Evolutionary conservation across 1,284 basidiomycete species (phyloP).

Genomic region (Cerrena zonata): DNA sequence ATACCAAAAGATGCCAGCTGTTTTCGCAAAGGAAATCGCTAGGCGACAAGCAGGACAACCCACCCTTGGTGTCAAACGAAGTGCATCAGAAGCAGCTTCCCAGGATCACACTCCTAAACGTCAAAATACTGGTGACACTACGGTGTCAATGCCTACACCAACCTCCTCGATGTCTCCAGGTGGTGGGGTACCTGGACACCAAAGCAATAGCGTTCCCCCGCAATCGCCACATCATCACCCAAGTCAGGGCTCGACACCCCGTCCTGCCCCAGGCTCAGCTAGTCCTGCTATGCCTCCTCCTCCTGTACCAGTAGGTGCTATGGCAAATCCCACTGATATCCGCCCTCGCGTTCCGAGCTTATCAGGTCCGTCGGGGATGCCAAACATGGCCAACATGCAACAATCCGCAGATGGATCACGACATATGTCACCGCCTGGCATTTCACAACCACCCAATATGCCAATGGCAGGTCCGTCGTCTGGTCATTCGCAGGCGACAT

Average conservation of each 20-base stretch:
- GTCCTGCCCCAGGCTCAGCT: slow-evolving; percentile 5
- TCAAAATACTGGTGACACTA: slow-evolving; percentile 64
- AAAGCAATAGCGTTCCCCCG: not conserved
- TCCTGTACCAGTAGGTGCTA: not conserved
- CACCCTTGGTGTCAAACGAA: slow-evolving; percentile 48
- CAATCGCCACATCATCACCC: slow-evolving; percentile 12
- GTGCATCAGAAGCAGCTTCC: slow-evolving; percentile 46
- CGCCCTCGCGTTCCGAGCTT: not conserved
- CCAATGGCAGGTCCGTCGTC: slow-evolving; percentile 19
- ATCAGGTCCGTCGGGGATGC: slow-evolving; percentile 8
- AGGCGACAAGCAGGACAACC: slow-evolving; percentile 34
- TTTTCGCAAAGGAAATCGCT: slow-evolving; percentile 62
- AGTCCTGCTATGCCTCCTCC: slow-evolving; percentile 9
- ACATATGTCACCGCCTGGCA: slow-evolving; percentile 43
- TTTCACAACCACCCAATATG: slow-evolving; percentile 20
- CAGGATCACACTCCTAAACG: slow-evolving; percentile 46
- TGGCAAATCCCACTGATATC: not conserved
- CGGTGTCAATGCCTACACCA: slow-evolving; percentile 25
- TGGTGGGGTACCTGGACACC: slow-evolving; percentile 1
- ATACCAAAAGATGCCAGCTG: slow-evolving; percentile 51
- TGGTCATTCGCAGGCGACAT: slow-evolving; percentile 15
- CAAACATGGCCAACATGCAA: slow-evolving; percentile 24
- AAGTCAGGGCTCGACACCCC: slow-evolving; percentile 6
- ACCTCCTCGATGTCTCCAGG: slow-evolving; percentile 18
- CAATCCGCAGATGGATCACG: slow-evolving; percentile 25